Percentiles rank a stretch among this genome's conserved stretches.
These are phyloP conservation scores for Cyberlindnera samutprakarnensis DNA, from an alignment of 805 yeast species.

Conservation along the genomic window DNA sequence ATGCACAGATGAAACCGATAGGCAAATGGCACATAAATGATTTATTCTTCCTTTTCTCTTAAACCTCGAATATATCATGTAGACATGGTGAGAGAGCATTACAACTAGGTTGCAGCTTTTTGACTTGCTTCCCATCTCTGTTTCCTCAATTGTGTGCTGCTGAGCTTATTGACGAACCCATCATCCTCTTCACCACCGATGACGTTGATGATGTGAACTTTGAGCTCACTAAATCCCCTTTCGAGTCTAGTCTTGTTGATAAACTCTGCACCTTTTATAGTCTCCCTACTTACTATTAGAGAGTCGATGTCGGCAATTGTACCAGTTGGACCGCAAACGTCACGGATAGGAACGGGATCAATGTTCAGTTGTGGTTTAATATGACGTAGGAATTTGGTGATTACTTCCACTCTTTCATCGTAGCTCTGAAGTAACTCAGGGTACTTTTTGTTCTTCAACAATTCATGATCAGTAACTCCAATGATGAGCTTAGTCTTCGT, in stretches of 20 bases:
- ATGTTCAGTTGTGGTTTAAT: slow-evolving; percentile 39
- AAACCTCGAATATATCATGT: too few relatives aligned
- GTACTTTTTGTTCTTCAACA: slow-evolving; percentile 70
- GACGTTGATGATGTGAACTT: slow-evolving; percentile 49
- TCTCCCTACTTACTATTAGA: slow-evolving; percentile 75
- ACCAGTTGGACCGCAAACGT: slow-evolving; percentile 93
- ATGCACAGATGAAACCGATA: neutral
- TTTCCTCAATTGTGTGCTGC: slow-evolving; percentile 74
- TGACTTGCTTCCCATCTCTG: slow-evolving; percentile 13
- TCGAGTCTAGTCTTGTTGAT: slow-evolving; percentile 61
- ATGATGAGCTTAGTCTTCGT: slow-evolving; percentile 52
- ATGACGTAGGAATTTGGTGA: slow-evolving; percentile 40
- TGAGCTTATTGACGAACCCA: slow-evolving; percentile 65
- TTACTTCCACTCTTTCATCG: slow-evolving; percentile 39
- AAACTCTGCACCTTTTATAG: slow-evolving; percentile 62
- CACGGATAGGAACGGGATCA: slow-evolving; percentile 60
- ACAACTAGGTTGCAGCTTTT: too few relatives aligned
- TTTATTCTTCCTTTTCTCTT: too few relatives aligned
- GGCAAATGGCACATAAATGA: neutral
- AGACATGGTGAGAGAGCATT: too few relatives aligned
- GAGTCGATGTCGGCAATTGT: slow-evolving; percentile 65
- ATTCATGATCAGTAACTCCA: slow-evolving; percentile 75
- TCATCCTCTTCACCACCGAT: slow-evolving; percentile 54
- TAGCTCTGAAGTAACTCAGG: slow-evolving; percentile 57
- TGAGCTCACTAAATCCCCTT: slow-evolving; percentile 45